Evolutionary conservation across 108 stramenopile genomes (phyloP).

Genomic region (Aurantiochytrium sp.): DNA sequence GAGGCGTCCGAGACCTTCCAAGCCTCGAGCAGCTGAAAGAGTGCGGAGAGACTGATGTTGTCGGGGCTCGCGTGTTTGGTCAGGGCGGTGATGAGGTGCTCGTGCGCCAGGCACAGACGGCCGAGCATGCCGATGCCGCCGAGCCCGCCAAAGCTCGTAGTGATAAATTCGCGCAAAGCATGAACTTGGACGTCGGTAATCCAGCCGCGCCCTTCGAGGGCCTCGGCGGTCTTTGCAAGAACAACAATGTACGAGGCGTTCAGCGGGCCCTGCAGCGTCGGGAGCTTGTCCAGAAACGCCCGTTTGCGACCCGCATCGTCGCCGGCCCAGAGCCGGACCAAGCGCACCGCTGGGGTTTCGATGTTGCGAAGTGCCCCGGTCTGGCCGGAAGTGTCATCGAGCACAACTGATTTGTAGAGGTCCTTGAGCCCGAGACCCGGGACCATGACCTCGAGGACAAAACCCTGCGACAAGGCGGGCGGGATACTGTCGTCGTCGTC

Average conservation of each 20-base stretch:
- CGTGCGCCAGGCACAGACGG: background rate
- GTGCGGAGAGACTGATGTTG: background rate
- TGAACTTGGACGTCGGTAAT: background rate
- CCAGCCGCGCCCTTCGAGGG: background rate
- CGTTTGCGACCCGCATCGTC: background rate
- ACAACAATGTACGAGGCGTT: background rate
- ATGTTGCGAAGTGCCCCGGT: background rate
- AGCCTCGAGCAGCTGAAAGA: background rate
- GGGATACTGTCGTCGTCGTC: background rate
- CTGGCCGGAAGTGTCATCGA: background rate
- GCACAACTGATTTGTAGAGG: background rate
- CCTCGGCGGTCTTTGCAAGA: background rate
- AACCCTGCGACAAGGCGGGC: background rate
- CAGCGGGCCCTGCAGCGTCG: background rate
- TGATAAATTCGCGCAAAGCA: background rate
- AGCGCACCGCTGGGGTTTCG: background rate
- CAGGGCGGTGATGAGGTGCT: background rate
- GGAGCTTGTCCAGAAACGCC: background rate
- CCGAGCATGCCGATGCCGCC: background rate
- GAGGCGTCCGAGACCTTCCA: background rate
- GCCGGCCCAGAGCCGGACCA: background rate
- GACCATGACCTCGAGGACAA: background rate
- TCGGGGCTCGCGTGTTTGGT: background rate
- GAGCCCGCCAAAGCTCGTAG: background rate
- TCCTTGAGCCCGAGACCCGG: background rate